These are phyloP conservation scores for Berkeleyomyces rouxiae DNA, from an alignment of 2,329 filamentous ascomycete genomes.

Conservation along the genomic window DNA sequence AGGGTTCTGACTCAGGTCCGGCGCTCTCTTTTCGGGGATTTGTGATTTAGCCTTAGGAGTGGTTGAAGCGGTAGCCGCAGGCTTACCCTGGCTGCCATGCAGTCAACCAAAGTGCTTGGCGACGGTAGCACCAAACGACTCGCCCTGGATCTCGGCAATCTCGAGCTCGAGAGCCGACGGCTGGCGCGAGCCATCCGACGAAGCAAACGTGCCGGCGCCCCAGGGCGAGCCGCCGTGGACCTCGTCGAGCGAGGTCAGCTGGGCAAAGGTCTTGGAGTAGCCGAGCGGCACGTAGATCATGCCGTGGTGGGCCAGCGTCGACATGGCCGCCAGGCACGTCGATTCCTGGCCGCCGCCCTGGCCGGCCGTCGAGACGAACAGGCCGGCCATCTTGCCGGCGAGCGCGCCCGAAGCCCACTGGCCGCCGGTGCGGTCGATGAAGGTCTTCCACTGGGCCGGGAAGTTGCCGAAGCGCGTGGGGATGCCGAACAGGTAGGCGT, in stretches of 20 bases:
- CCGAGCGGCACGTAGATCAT: constrained; percentile 93
- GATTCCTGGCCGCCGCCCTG: constrained; percentile 84
- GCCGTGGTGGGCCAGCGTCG: constrained; percentile 80
- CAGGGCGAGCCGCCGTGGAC: constrained; percentile 76
- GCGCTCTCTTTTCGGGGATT: constrained; percentile 14
- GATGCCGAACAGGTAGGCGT: constrained; percentile 83
- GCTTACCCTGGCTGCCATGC: constrained; percentile 36
- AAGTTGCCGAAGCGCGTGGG: constrained; percentile 96
- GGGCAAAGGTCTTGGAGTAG: constrained; percentile 62
- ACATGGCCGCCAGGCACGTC: constrained; percentile 65
- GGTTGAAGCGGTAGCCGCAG: constrained; percentile 10
- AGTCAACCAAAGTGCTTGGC: constrained; percentile 64
- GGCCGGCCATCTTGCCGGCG: constrained; percentile 75
- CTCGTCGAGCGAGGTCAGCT: constrained; percentile 56
- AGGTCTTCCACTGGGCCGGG: constrained; percentile 85
- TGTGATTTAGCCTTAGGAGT: constrained; percentile 16
- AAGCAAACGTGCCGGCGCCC: constrained; percentile 85
- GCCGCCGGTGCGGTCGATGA: constrained; percentile 79
- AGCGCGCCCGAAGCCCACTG: constrained; percentile 67
- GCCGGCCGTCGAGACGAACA: constrained; percentile 80
- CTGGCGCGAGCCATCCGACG: constrained; percentile 65
- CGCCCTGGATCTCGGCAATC: constrained; percentile 68
- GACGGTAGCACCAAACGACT: constrained; percentile 64
- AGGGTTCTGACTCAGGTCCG: constrained; percentile 28
- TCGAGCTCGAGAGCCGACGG: constrained; percentile 59